These are phyloP conservation scores for Guadua angustifolia DNA, from an alignment of 176 grass and related monocot species.

Conservation along the genomic window DNA sequence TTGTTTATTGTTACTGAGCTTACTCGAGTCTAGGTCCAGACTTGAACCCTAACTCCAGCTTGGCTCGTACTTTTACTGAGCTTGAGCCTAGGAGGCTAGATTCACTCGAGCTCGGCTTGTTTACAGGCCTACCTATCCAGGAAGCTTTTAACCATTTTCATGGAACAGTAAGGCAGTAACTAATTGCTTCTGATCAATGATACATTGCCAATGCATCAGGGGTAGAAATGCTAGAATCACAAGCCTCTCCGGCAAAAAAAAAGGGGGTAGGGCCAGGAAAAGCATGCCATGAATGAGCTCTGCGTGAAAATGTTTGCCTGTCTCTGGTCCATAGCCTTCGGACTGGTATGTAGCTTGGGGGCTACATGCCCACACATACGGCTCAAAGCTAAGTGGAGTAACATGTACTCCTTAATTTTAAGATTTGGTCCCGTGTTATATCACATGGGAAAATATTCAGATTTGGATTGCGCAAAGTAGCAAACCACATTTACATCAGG, in stretches of 20 bases:
- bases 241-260: background rate
- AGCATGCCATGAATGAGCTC: constrained; percentile 14
- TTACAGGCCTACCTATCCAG: background rate
- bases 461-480: background rate
- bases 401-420: background rate
- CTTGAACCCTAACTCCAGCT: too few relatives aligned
- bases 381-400: too few relatives aligned
- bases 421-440: background rate
- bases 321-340: background rate
- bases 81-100: too few relatives aligned
- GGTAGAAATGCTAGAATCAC: background rate
- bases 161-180: background rate
- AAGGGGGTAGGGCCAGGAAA: constrained; percentile 4
- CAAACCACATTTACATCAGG: background rate
- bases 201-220: background rate
- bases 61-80: too few relatives aligned
- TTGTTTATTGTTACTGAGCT: too few relatives aligned
- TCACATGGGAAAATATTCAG: background rate
- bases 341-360: constrained; percentile 8
- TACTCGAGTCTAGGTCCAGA: too few relatives aligned
- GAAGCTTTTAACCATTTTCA: constrained; percentile 10
- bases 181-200: background rate
- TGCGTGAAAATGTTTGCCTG: constrained; percentile 20
- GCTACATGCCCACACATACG: background rate
- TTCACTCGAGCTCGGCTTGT: too few relatives aligned